Percentiles rank a stretch among this genome's conserved stretches.
Conservation (phyloP, 768 basidiomycete genomes). For the Boletus pseudopeckii region DNA sequence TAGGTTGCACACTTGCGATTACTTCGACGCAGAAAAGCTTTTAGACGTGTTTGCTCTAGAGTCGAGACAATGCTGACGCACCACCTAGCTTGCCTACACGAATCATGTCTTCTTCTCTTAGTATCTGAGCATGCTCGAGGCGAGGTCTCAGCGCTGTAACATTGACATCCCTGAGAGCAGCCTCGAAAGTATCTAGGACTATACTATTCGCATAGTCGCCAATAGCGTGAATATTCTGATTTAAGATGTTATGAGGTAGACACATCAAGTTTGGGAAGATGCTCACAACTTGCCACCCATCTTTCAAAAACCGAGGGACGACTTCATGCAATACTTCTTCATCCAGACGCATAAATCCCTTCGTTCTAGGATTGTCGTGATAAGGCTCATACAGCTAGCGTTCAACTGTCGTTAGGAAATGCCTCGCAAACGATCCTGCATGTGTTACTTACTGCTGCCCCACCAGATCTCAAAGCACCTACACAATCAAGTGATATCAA, state of each 20-base stretch:
- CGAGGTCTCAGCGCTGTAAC: slow-evolving; percentile 69
- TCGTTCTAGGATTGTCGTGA: slow-evolving; percentile 68
- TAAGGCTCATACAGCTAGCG: slow-evolving; percentile 76
- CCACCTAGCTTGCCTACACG: slow-evolving; percentile 79
- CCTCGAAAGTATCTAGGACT: slow-evolving; percentile 80
- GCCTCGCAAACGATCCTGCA: not conserved
- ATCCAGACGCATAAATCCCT: slow-evolving; percentile 73
- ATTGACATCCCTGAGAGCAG: slow-evolving; percentile 55
- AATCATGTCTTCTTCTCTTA: slow-evolving; percentile 70
- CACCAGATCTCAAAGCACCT: slow-evolving; percentile 88
- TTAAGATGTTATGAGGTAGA: not conserved
- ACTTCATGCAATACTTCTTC: slow-evolving; percentile 57
- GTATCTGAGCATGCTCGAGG: slow-evolving; percentile 89
- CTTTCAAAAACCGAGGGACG: slow-evolving; percentile 66
- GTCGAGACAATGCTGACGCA: slow-evolving; percentile 26
- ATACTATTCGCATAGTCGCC: slow-evolving; percentile 86
- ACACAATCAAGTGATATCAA: not conserved
- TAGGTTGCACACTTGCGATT: slow-evolving; percentile 88
- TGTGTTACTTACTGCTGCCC: slow-evolving; percentile 64
- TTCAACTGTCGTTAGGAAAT: not conserved
- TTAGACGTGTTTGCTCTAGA: not conserved
- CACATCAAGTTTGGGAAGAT: not conserved
- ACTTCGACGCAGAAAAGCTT: slow-evolving; percentile 41
- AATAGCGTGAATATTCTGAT: slow-evolving; percentile 82
- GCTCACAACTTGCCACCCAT: slow-evolving; percentile 90